These are phyloP conservation scores for Zancudomyces culisetae DNA, from an alignment of 371 early-diverging fungal species.

Conservation along the genomic window DNA sequence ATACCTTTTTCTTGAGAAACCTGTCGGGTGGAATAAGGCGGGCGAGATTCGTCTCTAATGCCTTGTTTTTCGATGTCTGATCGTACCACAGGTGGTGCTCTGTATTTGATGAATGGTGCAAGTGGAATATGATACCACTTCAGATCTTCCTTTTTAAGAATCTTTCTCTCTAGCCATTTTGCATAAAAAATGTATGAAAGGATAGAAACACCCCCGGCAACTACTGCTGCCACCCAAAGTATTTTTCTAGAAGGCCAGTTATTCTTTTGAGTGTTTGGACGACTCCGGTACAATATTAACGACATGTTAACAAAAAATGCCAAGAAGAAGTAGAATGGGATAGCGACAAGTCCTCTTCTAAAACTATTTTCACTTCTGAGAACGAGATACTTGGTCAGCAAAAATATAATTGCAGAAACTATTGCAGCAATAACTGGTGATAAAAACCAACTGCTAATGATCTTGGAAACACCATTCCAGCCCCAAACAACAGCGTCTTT, in stretches of 20 bases:
- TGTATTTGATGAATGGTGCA: not conserved
- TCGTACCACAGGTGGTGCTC: not conserved
- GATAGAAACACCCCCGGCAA: conserved; percentile 28
- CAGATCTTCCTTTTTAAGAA: conserved; percentile 43
- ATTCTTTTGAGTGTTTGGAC: conserved; percentile 27
- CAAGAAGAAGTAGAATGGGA: conserved; percentile 65
- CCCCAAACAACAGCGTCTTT: conserved; percentile 43
- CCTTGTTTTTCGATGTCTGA: too few species aligned
- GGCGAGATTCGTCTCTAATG: too few species aligned
- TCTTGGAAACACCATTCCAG: conserved; percentile 44
- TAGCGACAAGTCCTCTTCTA: conserved; percentile 44
- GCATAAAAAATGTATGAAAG: conserved; percentile 37
- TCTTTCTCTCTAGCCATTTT: conserved; percentile 38
- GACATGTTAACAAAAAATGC: conserved; percentile 47
- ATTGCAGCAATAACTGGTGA: conserved; percentile 50
- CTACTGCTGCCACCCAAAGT: conserved; percentile 39
- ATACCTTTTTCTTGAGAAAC: too few species aligned
- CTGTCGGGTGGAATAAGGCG: too few species aligned
- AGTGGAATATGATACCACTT: conserved; percentile 36
- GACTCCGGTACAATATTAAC: conserved; percentile 55
- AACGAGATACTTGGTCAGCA: conserved; percentile 40
- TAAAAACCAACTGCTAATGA: conserved; percentile 59
- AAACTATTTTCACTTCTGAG: conserved; percentile 42
- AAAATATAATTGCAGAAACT: conserved; percentile 41
- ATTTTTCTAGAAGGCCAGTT: conserved; percentile 25